Percentiles rank a stretch among this genome's conserved stretches.
Conservation (phyloP, 306 rosid species). For the Amphicarpaea edgeworthii region DNA sequence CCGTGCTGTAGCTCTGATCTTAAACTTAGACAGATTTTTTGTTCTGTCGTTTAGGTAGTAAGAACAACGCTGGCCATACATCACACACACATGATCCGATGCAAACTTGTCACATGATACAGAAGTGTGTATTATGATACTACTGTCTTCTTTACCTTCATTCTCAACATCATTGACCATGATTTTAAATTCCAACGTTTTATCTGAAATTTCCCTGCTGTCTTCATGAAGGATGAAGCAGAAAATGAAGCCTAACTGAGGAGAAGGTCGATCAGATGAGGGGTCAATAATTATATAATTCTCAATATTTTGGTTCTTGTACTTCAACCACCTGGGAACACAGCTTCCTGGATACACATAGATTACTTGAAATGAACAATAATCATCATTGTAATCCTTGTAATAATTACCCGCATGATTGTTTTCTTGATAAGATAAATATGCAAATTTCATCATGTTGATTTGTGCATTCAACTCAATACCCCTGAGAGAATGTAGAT, state of each 20-base stretch:
- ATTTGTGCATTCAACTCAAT: conserved; percentile 2
- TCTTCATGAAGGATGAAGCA: not conserved
- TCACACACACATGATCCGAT: conserved; percentile 12
- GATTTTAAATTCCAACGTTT: not conserved
- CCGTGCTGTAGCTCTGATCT: not conserved
- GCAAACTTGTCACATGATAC: not conserved
- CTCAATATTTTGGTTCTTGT: not conserved
- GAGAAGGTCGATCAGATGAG: not conserved
- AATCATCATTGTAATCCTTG: too few species aligned
- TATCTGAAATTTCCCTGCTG: too few species aligned
- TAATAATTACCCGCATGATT: too few species aligned
- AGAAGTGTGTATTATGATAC: too few species aligned
- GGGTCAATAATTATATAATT: conserved; percentile 24
- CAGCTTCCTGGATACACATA: conserved; percentile 7
- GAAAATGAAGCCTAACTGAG: not conserved
- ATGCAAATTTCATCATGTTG: conserved; percentile 5
- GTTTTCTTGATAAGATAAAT: too few species aligned
- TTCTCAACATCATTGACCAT: not conserved
- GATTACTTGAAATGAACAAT: not conserved
- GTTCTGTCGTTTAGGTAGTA: not conserved
- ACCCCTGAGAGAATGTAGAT: not conserved
- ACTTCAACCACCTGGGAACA: not conserved
- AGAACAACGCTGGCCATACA: conserved; percentile 2
- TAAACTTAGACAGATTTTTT: not conserved
- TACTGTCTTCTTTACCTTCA: not conserved